A percentile compares a stretch with the other conserved stretches of the same genome.
Conservation (phyloP, 2,329 filamentous ascomycete species). For the Ophiognomonia clavigignenti-juglandacearum region DNA sequence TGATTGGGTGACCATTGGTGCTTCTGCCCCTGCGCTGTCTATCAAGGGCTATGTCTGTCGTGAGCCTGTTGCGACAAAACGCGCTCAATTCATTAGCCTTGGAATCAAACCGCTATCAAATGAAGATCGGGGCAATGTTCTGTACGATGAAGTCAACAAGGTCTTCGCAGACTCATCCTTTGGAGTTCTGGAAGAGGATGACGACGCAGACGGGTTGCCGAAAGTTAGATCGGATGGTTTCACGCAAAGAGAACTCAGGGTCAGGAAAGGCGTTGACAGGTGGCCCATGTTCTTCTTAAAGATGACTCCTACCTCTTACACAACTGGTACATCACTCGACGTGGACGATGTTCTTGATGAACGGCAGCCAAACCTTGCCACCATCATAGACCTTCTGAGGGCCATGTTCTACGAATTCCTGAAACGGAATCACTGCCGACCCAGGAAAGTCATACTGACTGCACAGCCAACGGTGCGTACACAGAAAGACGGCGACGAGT, state of each 20-base stretch:
- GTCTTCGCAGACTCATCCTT: constrained; percentile 75
- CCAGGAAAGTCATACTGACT: constrained; percentile 27
- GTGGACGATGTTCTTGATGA: constrained; percentile 40
- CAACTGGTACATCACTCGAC: constrained; percentile 16
- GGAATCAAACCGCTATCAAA: constrained; percentile 63
- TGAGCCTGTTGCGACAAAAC: constrained; percentile 64
- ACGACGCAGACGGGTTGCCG: constrained; percentile 31
- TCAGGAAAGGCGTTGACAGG: constrained; percentile 65
- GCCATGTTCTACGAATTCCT: constrained; percentile 72
- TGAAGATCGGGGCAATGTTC: constrained; percentile 51
- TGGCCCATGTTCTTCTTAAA: constrained; percentile 90
- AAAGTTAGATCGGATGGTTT: constrained; percentile 38
- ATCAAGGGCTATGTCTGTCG: constrained; percentile 70
- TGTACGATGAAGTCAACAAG: constrained; percentile 76
- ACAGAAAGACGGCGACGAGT: neutral
- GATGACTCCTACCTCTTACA: constrained; percentile 36
- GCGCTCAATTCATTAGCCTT: constrained; percentile 75
- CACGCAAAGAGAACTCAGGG: constrained; percentile 46
- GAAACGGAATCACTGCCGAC: constrained; percentile 64
- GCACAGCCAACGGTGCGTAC: neutral
- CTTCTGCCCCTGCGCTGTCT: constrained; percentile 54
- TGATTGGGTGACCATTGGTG: constrained; percentile 68
- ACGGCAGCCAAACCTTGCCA: constrained; percentile 43
- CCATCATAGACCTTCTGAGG: constrained; percentile 59
- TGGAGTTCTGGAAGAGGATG: constrained; percentile 51